Evolutionary conservation across 2,329 filamentous ascomycete species (phyloP), one percentile per base, ranked within the genome.

Genomic region (Ophiocordyceps robertsii): DNA sequence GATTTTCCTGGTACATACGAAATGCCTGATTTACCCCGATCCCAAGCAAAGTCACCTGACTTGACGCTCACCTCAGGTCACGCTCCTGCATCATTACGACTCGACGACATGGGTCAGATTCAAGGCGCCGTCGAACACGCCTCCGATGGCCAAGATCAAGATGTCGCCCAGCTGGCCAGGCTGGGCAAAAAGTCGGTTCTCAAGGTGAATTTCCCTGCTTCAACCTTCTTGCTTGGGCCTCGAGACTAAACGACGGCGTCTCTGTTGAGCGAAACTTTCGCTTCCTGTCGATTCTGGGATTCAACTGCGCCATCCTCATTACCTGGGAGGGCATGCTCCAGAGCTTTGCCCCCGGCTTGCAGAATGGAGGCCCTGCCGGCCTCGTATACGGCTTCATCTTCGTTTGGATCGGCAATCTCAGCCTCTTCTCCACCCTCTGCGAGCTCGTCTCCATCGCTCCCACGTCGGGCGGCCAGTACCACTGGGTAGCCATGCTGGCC

Each of bases 391-490:
- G 69, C 4, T 74, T 66, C 43, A 45, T 74, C 2, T 53, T 70
- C 31, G 64, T 63, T 11, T 70, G 68, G 64, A 50, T 65, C 29
- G 70, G 69, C 4, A 66, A 62, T 47, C 51, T 67, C 29, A 62
- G 63, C 30, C 61, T 69, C 24, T 68, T 67, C 24, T 56, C 60
- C 4, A 61, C 53, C 19, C 51, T 58, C 47, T 55, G 52, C 12
- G 67, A 69, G 52, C 60, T 68, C 46, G 62, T 63, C 1, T 68
- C 64, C 0, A 68, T 69, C 60, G 64, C 71, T 46, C 49, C 73
- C 51, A 51, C 75, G 50, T 44, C 70, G 0, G 75, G 73, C 38
- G 75, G 75, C 9, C 73, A 80, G 56, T 79, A 78, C 47, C 72
- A 77, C 51, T 77, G 73, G 72, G 71, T 77, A 0, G 72, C 68